phyloP scores from a whole-genome alignment of 164 flowering plant genomes.

The Vitis amurensis region DNA sequence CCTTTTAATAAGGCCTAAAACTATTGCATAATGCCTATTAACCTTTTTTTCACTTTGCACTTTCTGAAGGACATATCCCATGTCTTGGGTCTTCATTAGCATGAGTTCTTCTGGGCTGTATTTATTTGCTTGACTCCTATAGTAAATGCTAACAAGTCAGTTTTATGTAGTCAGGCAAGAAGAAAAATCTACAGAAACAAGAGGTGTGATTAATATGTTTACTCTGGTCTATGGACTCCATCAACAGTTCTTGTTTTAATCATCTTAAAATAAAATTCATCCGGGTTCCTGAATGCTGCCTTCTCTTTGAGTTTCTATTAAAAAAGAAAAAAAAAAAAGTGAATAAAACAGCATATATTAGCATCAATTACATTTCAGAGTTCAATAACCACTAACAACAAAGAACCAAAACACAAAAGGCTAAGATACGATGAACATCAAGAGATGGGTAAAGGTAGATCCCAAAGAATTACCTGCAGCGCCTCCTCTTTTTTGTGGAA shows the following conservation, averaged over 20 bases:
- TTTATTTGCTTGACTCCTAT: conserved; percentile 67
- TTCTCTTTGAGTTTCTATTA: conserved; percentile 79
- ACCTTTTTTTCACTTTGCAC: conserved; percentile 81
- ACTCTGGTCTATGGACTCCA: conserved; percentile 78
- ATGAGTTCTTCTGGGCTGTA: conserved; percentile 71
- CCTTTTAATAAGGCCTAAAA: neutral
- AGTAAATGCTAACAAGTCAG: neutral
- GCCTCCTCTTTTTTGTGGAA: conserved; percentile 73
- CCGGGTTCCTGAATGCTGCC: conserved; percentile 83
- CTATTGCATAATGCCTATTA: neutral
- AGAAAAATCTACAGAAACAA: neutral
- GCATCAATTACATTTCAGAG: neutral
- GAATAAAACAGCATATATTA: neutral
- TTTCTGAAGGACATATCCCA: conserved; percentile 77
- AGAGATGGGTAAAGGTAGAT: neutral
- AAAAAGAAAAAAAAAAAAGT: conserved; percentile 8
- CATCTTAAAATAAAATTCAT: conserved; percentile 91
- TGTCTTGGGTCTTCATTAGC: conserved; percentile 93
- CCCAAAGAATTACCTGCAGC: conserved; percentile 39
- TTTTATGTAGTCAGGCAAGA: neutral
- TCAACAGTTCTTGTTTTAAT: conserved; percentile 51
- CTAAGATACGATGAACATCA: neutral
- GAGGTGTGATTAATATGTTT: conserved; percentile 11
- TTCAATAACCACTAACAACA: no score
- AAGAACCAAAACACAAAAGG: neutral